These are phyloP conservation scores for Suillus clintonianus DNA, from an alignment of 768 basidiomycete species.

Conservation along the genomic window DNA sequence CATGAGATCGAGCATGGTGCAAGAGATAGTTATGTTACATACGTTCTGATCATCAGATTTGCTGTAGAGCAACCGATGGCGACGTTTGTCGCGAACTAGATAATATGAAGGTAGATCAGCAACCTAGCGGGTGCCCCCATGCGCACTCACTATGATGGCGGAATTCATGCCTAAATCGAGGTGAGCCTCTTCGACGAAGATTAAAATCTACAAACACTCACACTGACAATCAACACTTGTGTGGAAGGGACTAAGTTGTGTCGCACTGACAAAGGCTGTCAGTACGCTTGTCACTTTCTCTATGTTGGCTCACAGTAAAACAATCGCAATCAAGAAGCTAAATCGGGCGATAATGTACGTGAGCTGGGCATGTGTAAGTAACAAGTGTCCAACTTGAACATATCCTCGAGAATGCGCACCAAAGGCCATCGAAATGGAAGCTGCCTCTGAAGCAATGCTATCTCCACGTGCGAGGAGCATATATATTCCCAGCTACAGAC, in stretches of 20 bases:
- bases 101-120: not conserved
- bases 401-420: not conserved
- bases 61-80: not conserved
- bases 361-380: not conserved
- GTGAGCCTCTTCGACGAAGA: not conserved
- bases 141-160: not conserved
- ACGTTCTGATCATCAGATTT: conserved; percentile 1
- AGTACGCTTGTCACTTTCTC: not conserved
- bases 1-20: not conserved
- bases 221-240: not conserved
- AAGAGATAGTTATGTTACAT: too few relatives aligned
- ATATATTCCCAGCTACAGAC: not conserved
- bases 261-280: not conserved
- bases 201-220: not conserved
- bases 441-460: not conserved
- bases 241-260: not conserved
- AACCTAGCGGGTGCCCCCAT: too few relatives aligned
- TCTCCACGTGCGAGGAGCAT: not conserved
- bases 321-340: not conserved
- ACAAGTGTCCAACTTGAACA: too few relatives aligned
- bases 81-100: not conserved
- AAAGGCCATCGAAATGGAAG: not conserved
- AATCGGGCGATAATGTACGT: not conserved
- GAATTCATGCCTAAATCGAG: not conserved
- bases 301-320: not conserved